Percentiles rank a stretch among this genome's conserved stretches.
These are phyloP conservation scores for Pichia sp. DNA, from an alignment of 1,139 yeast genomes.

Conservation along the genomic window DNA sequence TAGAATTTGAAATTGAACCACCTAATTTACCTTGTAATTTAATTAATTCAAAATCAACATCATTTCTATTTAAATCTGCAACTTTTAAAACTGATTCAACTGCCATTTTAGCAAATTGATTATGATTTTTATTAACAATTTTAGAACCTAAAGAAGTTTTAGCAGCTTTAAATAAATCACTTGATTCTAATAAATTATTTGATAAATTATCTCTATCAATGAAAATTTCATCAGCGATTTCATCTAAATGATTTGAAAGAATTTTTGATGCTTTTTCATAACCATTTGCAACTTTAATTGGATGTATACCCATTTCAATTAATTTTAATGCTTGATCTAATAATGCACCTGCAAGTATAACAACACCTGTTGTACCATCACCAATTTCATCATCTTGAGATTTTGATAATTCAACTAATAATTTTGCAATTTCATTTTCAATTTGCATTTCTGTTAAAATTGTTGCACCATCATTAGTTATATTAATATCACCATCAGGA, in stretches of 20 bases:
- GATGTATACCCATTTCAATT: constrained; percentile 95
- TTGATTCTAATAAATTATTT: constrained; percentile 41
- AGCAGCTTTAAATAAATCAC: constrained; percentile 77
- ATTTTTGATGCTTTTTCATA: constrained; percentile 94
- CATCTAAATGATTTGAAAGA: constrained; percentile 72
- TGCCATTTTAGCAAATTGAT: constrained; percentile 92
- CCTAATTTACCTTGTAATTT: constrained; percentile 95
- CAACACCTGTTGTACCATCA: constrained; percentile 99
- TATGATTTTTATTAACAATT: constrained; percentile 90
- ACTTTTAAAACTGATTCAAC: constrained; percentile 93
- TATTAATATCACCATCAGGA: constrained; percentile 96
- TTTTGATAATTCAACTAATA: constrained; percentile 86
- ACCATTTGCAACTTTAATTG: constrained; percentile 94
- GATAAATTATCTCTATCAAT: constrained; percentile 35
- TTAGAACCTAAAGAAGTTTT: constrained; percentile 93
- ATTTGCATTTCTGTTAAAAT: constrained; percentile 93
- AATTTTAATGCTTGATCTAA: constrained; percentile 91
- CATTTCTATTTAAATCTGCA: constrained; percentile 85
- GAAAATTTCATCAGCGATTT: constrained; percentile 57
- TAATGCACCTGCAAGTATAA: constrained; percentile 89
- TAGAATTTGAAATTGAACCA: constrained; percentile 82
- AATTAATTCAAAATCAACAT: constrained; percentile 93
- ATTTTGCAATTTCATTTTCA: constrained; percentile 92
- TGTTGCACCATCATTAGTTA: constrained; percentile 98
- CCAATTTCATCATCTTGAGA: constrained; percentile 99